Base-by-base conservation (phyloP, 441 rosid genomes). In the Gossypium davidsonii region DNA sequence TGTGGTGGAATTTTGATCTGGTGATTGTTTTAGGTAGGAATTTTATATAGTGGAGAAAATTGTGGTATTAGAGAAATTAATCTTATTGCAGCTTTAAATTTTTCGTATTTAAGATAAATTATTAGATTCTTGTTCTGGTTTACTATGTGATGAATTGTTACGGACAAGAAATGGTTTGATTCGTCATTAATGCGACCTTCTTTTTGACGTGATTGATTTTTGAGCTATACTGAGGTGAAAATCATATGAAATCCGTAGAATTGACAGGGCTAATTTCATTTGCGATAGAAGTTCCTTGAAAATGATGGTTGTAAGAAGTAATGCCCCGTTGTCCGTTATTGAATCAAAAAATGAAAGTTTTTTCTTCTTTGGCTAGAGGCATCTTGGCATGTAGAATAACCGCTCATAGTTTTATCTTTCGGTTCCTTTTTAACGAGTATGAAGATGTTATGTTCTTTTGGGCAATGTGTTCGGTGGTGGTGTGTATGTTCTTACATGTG, bases 401-500 rank as follows among this genome's bases (percentile, higher is more conserved):
- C n/a, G 12, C 23, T 48, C 7, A 7, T 67, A 46, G 6, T 48
- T 25, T 42, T 12, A 37, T 44, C 51, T 34, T 9, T 60, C 17
- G 8, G 3, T 42, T 14, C 57, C 6, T 60, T 28, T 69, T 59
- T 11, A 42, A 64, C 15, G 1, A 3, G 20, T 64, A 31, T 3
- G 20, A 51, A 68, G 10, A 14, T 52, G 31, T 61, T 67, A 17
- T 60, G 46, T 68, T 62, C n/a, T 3, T 60, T 66, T 20, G 59
- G 26, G 59, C 26, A 55, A 55, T 55, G 1, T 55, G 21, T 55
- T 20, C 14, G 5, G 11, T 20, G 26, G 23, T 55, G 59, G 64
- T 39, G 31, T 58, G 18, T 73, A 31, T 58, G 72, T 68, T 79
- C 77, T 80, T 11, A 71, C 71, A 6, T n/a, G 14, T 70, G 11